A percentile compares a stretch with the other conserved stretches of the same genome.
These are phyloP conservation scores for Ustulina deusta DNA, from an alignment of 2,329 filamentous ascomycete species.

Conservation along the genomic window DNA sequence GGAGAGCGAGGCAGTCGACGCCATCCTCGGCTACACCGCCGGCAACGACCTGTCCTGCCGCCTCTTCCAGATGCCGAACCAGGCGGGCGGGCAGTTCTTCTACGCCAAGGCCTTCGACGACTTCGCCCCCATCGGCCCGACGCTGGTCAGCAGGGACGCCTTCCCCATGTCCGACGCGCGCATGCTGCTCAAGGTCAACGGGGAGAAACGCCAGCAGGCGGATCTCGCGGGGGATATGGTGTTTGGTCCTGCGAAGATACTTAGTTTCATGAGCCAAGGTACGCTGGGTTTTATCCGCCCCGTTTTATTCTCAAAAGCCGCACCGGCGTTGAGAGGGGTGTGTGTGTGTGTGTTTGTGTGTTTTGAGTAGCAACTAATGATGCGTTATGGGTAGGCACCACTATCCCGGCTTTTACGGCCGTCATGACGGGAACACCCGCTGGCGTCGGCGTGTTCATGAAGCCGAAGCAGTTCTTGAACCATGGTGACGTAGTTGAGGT, in stretches of 20 bases:
- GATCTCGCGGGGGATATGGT: slow-evolving; percentile 58
- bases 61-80: slow-evolving; percentile 47
- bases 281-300: background rate
- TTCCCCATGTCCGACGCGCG: slow-evolving; percentile 40
- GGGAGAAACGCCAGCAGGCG: slow-evolving; percentile 57
- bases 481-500: slow-evolving; percentile 52
- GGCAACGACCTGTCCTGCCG: slow-evolving; percentile 52
- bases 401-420: slow-evolving; percentile 59
- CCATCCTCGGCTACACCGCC: slow-evolving; percentile 51
- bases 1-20: slow-evolving; percentile 53
- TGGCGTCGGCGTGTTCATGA: slow-evolving; percentile 53
- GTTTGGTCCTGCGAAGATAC: slow-evolving; percentile 56
- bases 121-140: slow-evolving; percentile 59
- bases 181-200: slow-evolving; percentile 58
- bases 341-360: too few relatives aligned
- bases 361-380: slow-evolving; percentile 4
- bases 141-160: slow-evolving; percentile 51
- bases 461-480: slow-evolving; percentile 49
- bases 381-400: slow-evolving; percentile 51
- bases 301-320: too few relatives aligned
- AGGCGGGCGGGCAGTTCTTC: slow-evolving; percentile 49
- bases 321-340: too few relatives aligned
- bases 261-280: slow-evolving; percentile 58
- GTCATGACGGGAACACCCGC: slow-evolving; percentile 64
- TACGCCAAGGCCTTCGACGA: slow-evolving; percentile 59